These are phyloP conservation scores for Taphrina confusa DNA, from an alignment of 1,139 yeast genomes.

Conservation along the genomic window DNA sequence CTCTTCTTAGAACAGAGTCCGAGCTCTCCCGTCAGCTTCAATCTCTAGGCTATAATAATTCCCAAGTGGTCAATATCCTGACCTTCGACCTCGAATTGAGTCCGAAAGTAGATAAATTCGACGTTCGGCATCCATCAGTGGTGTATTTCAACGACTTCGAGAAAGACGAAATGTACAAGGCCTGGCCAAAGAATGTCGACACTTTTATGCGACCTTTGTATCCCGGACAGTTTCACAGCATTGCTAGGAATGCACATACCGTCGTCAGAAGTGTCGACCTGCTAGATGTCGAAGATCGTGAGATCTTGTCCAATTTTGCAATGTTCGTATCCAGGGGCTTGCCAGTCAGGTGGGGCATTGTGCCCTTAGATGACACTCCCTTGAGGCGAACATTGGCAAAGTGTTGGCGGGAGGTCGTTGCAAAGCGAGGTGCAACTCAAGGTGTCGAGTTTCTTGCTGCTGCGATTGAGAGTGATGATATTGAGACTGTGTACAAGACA, in stretches of 20 bases:
- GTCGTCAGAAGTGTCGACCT: conserved; percentile 70
- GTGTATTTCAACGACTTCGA: conserved; percentile 79
- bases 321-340: conserved; percentile 53
- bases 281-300: conserved; percentile 53
- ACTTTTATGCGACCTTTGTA: conserved; percentile 37
- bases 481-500: conserved; percentile 9
- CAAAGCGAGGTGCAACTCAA: not conserved
- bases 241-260: conserved; percentile 74
- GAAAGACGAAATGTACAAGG: conserved; percentile 57
- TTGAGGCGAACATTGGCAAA: conserved; percentile 36
- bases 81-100: conserved; percentile 38
- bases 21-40: conserved; percentile 41
- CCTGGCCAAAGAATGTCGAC: conserved; percentile 47
- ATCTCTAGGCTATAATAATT: conserved; percentile 39
- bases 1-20: conserved; percentile 46
- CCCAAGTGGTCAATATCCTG: conserved; percentile 40
- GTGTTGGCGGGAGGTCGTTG: conserved; percentile 35
- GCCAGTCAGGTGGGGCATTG: conserved; percentile 78
- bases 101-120: conserved; percentile 46
- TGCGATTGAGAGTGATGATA: conserved; percentile 1
- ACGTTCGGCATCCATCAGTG: conserved; percentile 50
- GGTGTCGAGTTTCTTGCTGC: conserved; percentile 20
- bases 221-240: conserved; percentile 66
- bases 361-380: conserved; percentile 55
- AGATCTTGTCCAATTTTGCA: conserved; percentile 46